phyloP scores from a whole-genome alignment of 257 asterid genomes.

The Phtheirospermum japonicum region DNA sequence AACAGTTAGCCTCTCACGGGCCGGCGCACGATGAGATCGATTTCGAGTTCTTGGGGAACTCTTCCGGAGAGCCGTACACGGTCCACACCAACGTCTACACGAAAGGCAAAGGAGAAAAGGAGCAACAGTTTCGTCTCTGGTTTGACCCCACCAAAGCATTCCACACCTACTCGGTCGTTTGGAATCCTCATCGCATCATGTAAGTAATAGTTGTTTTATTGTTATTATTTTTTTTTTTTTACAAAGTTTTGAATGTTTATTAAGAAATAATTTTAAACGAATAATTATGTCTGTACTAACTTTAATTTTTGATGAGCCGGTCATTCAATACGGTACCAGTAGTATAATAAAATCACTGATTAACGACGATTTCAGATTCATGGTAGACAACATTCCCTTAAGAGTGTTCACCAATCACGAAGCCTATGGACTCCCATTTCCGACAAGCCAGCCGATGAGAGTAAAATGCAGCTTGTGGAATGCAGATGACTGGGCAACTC shows the following conservation, averaged over 20 bases:
- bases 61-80: conserved; percentile 32
- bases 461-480: conserved; percentile 43
- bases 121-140: conserved; percentile 39
- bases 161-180: conserved; percentile 36
- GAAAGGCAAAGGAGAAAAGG: conserved; percentile 36
- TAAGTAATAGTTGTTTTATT: too few species aligned
- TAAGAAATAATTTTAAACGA: too few species aligned
- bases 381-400: conserved; percentile 42
- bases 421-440: conserved; percentile 33
- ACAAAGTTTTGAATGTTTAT: too few species aligned
- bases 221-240: too few species aligned
- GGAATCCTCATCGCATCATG: conserved; percentile 38
- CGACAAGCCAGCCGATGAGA: conserved; percentile 39
- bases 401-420: conserved; percentile 38
- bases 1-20: conserved; percentile 27
- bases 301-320: too few species aligned
- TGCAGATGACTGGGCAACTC: conserved; percentile 53
- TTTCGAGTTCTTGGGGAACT: conserved; percentile 38
- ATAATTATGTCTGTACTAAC: too few species aligned
- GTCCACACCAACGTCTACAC: conserved; percentile 37
- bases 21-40: conserved; percentile 30
- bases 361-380: conserved; percentile 28
- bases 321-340: too few species aligned
- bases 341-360: too few species aligned
- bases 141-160: conserved; percentile 32